Percentiles rank a stretch among this genome's conserved stretches.
These are phyloP conservation scores for Salix suchowensis DNA, from an alignment of 345 rosid species.

Conservation along the genomic window DNA sequence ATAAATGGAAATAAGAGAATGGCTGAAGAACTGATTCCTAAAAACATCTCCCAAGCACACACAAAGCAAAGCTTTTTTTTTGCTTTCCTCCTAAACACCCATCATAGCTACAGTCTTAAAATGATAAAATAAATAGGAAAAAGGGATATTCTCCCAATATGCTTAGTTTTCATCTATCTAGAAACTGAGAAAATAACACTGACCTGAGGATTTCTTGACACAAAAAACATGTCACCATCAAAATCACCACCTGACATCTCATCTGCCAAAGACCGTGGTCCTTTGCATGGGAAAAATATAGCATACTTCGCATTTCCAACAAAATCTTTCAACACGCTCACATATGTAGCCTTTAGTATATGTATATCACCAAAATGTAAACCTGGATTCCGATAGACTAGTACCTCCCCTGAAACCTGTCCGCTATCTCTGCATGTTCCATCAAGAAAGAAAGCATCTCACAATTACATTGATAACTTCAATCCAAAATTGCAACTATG, in stretches of 20 bases:
- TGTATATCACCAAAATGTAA: conserved; percentile 84
- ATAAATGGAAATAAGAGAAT: too few species aligned
- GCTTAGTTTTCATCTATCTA: not conserved
- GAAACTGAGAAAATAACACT: not conserved
- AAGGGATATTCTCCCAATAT: not conserved
- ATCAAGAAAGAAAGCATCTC: not conserved
- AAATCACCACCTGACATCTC: conserved; percentile 80
- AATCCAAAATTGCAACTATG: too few species aligned
- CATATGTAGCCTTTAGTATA: conserved; percentile 53
- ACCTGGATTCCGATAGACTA: conserved; percentile 83
- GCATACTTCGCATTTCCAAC: conserved; percentile 75
- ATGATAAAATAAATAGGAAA: not conserved
- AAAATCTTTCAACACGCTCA: conserved; percentile 43
- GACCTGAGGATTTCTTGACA: conserved; percentile 74
- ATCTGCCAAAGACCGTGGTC: conserved; percentile 71
- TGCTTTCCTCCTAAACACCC: too few species aligned
- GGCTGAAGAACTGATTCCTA: too few species aligned
- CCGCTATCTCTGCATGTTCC: conserved; percentile 49
- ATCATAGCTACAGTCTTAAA: not conserved
- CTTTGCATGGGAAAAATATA: conserved; percentile 60
- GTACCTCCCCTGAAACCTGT: conserved; percentile 65
- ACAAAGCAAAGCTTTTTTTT: too few species aligned
- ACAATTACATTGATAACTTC: not conserved
- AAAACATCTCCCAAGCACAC: too few species aligned
- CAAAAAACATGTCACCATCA: conserved; percentile 73